Percentiles rank a stretch among this genome's conserved stretches.
Conservation (phyloP, 306 rosid genomes). For the Corylus americana region DNA sequence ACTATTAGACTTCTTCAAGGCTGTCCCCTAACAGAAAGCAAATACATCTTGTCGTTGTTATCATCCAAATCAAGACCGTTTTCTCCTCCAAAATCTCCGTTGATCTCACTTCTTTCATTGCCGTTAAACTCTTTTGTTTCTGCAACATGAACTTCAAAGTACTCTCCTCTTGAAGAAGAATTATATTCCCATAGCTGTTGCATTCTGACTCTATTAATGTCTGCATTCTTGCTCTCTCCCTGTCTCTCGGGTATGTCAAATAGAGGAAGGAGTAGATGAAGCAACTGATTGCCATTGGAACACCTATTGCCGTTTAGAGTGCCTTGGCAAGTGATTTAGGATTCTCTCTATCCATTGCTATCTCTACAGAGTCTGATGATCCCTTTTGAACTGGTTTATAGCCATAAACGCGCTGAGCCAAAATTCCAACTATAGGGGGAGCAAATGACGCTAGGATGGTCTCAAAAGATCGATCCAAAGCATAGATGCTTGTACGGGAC, state of each 20-base stretch:
- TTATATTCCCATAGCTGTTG: constrained; percentile 40
- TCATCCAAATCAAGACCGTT: constrained; percentile 34
- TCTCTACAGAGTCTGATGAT: constrained; percentile 44
- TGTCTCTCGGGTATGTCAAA: constrained; percentile 78
- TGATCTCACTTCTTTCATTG: constrained; percentile 26
- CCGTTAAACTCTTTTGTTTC: constrained; percentile 26
- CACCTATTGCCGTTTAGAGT: constrained; percentile 60
- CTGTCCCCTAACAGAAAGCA: constrained; percentile 24
- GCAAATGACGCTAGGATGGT: constrained; percentile 74
- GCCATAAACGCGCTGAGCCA: constrained; percentile 71
- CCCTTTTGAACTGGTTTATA: constrained; percentile 66
- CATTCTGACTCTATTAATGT: constrained; percentile 68
- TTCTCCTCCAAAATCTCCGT: constrained; percentile 30
- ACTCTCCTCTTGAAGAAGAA: constrained; percentile 23
- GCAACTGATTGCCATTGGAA: constrained; percentile 68
- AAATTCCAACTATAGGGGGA: constrained; percentile 77
- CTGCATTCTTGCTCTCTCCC: constrained; percentile 77
- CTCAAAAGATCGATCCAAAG: constrained; percentile 77
- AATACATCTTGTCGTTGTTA: constrained; percentile 41
- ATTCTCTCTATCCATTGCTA: constrained; percentile 72
- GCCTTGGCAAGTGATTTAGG: constrained; percentile 81
- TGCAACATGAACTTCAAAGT: constrained; percentile 21
- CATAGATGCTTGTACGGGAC: constrained; percentile 76
- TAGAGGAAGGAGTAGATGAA: constrained; percentile 72
- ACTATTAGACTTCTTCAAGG: too few relatives aligned